Percentiles rank a stretch among this genome's conserved stretches.
Evolutionary conservation across 352 stramenopile species (phyloP).

Genomic region (Globisporangium splendens): DNA sequence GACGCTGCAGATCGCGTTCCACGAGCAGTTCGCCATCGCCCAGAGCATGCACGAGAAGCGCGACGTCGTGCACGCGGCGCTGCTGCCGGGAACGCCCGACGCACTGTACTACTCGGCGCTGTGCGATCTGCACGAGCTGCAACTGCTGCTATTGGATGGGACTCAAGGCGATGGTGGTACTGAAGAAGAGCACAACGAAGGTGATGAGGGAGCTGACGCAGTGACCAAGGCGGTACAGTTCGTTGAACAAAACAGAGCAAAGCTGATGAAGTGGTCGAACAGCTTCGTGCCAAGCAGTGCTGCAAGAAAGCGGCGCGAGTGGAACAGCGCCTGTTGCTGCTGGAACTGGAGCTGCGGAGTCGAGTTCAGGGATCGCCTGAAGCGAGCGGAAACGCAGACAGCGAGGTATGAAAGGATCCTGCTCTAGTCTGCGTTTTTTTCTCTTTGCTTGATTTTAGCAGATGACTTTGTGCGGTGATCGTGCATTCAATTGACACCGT

Average conservation of each 20-base stretch:
- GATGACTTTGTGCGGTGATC: no score
- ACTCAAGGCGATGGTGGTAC: background rate
- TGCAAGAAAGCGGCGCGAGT: slow-evolving; percentile 29
- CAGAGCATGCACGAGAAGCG: slow-evolving; percentile 20
- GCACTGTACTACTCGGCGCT: slow-evolving; percentile 30
- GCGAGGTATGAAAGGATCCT: slow-evolving; percentile 12
- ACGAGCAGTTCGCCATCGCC: slow-evolving; percentile 28
- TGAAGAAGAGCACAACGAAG: background rate
- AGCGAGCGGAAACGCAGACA: slow-evolving; percentile 8
- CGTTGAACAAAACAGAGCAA: slow-evolving; percentile 12
- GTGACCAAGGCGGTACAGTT: slow-evolving; percentile 15
- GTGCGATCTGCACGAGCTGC: slow-evolving; percentile 31
- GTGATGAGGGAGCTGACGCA: background rate
- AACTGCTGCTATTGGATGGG: slow-evolving; percentile 25
- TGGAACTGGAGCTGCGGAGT: slow-evolving; percentile 38
- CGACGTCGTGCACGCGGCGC: slow-evolving; percentile 18
- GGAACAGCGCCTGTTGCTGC: slow-evolving; percentile 26
- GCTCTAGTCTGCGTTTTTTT: slow-evolving; percentile 3
- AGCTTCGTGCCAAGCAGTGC: slow-evolving; percentile 18
- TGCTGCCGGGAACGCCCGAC: slow-evolving; percentile 21
- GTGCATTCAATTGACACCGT: no score
- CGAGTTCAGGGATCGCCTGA: slow-evolving; percentile 17
- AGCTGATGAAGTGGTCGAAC: slow-evolving; percentile 20
- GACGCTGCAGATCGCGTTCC: slow-evolving; percentile 18
- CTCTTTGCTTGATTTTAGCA: no score